A percentile compares a stretch with the other conserved stretches of the same genome.
Conservation (phyloP, 1,284 basidiomycete species). For the Moesziomyces globuligerus region DNA sequence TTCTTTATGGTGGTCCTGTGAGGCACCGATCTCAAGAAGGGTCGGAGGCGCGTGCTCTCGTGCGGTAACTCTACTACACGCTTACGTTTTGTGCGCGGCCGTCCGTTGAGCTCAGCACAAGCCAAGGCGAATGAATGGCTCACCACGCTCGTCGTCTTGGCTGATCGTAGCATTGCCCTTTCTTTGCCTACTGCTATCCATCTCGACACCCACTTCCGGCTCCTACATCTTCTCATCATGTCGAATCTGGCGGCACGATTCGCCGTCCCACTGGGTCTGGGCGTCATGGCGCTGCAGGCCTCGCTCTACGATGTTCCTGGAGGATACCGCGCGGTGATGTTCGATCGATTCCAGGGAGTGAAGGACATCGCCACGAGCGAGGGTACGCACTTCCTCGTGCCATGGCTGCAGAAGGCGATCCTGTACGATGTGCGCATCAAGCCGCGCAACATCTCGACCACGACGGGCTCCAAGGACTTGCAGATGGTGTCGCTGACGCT, state of each 20-base stretch:
- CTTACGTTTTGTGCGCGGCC: slow-evolving; percentile 32
- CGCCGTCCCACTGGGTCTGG: slow-evolving; percentile 65
- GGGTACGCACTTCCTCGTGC: slow-evolving; percentile 97
- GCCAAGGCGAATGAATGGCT: slow-evolving; percentile 20
- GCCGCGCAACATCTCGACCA: slow-evolving; percentile 91
- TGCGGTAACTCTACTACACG: slow-evolving; percentile 29
- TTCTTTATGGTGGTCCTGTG: too few relatives aligned
- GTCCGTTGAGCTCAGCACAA: slow-evolving; percentile 41
- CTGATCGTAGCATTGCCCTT: background rate
- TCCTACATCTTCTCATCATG: slow-evolving; percentile 17
- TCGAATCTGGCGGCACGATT: slow-evolving; percentile 49
- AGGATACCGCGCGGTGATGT: slow-evolving; percentile 95
- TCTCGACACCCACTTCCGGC: background rate
- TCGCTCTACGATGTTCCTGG: slow-evolving; percentile 68
- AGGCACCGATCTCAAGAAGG: background rate
- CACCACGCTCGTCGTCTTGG: background rate
- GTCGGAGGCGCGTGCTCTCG: slow-evolving; percentile 9
- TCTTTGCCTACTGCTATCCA: background rate
- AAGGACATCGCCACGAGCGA: slow-evolving; percentile 68
- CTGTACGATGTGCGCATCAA: slow-evolving; percentile 98
- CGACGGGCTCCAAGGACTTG: slow-evolving; percentile 92
- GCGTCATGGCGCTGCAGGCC: slow-evolving; percentile 66
- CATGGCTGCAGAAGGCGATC: slow-evolving; percentile 89
- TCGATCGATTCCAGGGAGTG: slow-evolving; percentile 95
- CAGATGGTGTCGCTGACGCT: slow-evolving; percentile 95